Conservation (phyloP, 192 early-diverging fungal genomes). For the Dispira simplex region DNA sequence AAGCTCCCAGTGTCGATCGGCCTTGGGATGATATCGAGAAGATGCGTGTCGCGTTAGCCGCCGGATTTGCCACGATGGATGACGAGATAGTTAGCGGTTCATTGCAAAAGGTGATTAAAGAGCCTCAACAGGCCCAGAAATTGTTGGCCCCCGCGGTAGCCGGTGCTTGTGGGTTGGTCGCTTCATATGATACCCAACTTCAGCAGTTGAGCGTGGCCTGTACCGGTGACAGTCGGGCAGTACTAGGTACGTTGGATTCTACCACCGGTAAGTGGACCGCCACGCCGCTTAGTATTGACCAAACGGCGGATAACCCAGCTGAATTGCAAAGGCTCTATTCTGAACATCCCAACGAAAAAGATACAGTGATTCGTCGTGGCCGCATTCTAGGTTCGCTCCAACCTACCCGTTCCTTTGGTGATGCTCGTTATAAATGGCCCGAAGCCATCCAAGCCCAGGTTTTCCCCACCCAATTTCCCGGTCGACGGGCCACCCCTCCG, state of each 20-base stretch:
- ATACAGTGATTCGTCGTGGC: conserved; percentile 32
- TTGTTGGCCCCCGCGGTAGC: conserved; percentile 12
- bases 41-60: conserved; percentile 2
- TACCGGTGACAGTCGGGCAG: conserved; percentile 23
- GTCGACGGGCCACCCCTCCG: conserved; percentile 25
- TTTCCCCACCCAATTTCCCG: conserved; percentile 29
- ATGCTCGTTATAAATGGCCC: conserved; percentile 55
- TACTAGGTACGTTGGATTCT: conserved; percentile 22
- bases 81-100: neutral
- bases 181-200: conserved; percentile 16
- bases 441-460: conserved; percentile 34
- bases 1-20: too few species aligned
- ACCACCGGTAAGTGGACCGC: conserved; percentile 28
- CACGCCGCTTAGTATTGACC: conserved; percentile 42
- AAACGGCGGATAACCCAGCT: conserved; percentile 32
- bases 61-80: conserved; percentile 7
- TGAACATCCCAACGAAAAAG: conserved; percentile 61
- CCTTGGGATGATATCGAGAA: neutral
- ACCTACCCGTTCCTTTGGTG: conserved; percentile 47
- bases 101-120: neutral
- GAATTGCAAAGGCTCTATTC: conserved; percentile 35
- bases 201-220: conserved; percentile 23
- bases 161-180: conserved; percentile 23
- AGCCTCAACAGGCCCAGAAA: neutral
- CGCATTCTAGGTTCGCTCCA: conserved; percentile 41